Evolutionary conservation across 2,329 filamentous ascomycete species (phyloP).

Genomic region (Penicillium sp.): DNA sequence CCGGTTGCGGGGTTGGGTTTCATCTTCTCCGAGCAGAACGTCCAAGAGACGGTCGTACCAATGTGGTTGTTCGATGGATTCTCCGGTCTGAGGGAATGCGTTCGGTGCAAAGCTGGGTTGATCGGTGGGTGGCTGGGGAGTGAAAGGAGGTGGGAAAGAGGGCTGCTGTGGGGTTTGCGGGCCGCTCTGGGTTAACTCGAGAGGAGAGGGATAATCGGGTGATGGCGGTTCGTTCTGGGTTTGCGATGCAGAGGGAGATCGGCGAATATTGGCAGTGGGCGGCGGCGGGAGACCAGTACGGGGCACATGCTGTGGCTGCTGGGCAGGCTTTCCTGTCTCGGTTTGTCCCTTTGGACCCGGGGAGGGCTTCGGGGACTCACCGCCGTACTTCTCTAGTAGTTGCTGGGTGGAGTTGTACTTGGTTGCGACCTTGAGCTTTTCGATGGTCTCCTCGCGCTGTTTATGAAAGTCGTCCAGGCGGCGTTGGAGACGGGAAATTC

Average conservation of each 20-base stretch:
- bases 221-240: constrained; percentile 5
- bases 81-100: constrained; percentile 40
- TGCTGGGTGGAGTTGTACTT: constrained; percentile 95
- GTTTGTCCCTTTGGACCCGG: constrained; percentile 25
- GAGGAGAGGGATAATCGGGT: constrained; percentile 33
- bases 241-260: constrained; percentile 19
- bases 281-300: constrained; percentile 59
- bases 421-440: constrained; percentile 90
- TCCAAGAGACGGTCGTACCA: constrained; percentile 98
- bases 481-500: constrained; percentile 66
- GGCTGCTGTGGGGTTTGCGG: constrained; percentile 15
- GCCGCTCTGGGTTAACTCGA: constrained; percentile 16
- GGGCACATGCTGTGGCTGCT: constrained; percentile 33
- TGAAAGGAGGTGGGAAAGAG: constrained; percentile 10
- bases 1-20: constrained; percentile 86
- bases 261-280: constrained; percentile 63
- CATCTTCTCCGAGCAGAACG: constrained; percentile 88
- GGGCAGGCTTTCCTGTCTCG: constrained; percentile 23
- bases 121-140: constrained; percentile 28
- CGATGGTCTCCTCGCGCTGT: constrained; percentile 82
- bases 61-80: constrained; percentile 51
- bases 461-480: constrained; percentile 72
- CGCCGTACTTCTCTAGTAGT: constrained; percentile 90
- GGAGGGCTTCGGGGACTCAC: constrained; percentile 50
- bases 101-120: constrained; percentile 49